Percentiles rank a stretch among this genome's conserved stretches.
Conservation (phyloP, 805 yeast genomes). For the Naumovozyma baii region DNA sequence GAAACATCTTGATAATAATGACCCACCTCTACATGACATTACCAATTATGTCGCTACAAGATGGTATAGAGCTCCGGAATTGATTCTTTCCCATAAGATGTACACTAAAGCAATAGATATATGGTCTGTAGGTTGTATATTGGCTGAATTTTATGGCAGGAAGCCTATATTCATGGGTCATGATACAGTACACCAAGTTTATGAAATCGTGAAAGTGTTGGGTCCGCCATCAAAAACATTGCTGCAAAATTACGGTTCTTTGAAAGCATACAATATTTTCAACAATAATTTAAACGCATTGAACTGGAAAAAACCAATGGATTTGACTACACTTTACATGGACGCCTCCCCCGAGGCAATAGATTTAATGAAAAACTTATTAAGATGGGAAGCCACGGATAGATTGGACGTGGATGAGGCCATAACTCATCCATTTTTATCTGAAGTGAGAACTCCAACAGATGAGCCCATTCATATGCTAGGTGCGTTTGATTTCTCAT, state of each 20-base stretch:
- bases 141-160: constrained; percentile 76
- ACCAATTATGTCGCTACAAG: constrained; percentile 88
- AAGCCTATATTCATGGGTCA: constrained; percentile 73
- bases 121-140: constrained; percentile 91
- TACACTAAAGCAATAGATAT: constrained; percentile 71
- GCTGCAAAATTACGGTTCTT: constrained; percentile 36
- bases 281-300: constrained; percentile 33
- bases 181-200: constrained; percentile 60
- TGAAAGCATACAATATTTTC: constrained; percentile 39
- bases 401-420: constrained; percentile 51
- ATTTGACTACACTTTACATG: constrained; percentile 53
- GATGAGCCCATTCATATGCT: constrained; percentile 46
- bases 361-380: constrained; percentile 42
- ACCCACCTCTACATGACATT: constrained; percentile 33
- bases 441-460: constrained; percentile 40
- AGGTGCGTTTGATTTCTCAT: constrained; percentile 52
- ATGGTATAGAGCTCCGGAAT: constrained; percentile 94
- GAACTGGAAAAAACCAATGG: constrained; percentile 12
- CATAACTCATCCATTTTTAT: constrained; percentile 47
- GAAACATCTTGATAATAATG: no score
- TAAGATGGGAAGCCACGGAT: constrained; percentile 54
- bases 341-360: constrained; percentile 45
- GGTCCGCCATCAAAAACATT: constrained; percentile 58
- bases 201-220: constrained; percentile 54
- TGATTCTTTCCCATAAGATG: constrained; percentile 48